Evolutionary conservation across 768 basidiomycete species (phyloP), one percentile per base, ranked within the genome.

Genomic region (Terana coerulea): DNA sequence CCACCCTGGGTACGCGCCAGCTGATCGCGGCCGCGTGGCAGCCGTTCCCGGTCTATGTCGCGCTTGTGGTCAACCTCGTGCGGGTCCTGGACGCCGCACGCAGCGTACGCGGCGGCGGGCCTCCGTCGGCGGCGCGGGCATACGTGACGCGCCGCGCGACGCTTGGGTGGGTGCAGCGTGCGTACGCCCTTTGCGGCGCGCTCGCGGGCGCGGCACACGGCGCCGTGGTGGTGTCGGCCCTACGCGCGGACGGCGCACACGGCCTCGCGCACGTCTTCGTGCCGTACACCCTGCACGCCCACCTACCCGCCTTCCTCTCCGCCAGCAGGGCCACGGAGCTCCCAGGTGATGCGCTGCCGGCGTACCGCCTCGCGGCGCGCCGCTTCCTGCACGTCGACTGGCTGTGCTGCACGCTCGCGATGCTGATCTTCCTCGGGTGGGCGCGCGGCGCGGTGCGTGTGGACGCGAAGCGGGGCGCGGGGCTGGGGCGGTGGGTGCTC

Each of bases 41-140:
- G 22, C 50, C 50, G n/a, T 52, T 52, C 50, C 50, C 50, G 12
- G 40, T 44, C 26, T 52, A 52, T 33, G 45, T 52, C 30, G 19
- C 43, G 8, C 8, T 40, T 17, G 17, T 34, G 7, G 12, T 52
- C 29, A n/a, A n/a, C n/a, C 31, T 36, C 47, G 37, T 24, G 33
- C 19, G 35, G 14, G 22, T 37, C n/a, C 47, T 31, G 12, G 37
- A 37, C 15, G 19, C 26, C 7, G 47, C n/a, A n/a, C n/a, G n/a
- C n/a, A n/a, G 37, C 24, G 15, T 35, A 21, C 24, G 15, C 10
- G 17, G 35, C 14, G 5, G 22, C 7, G 10, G 33, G 6, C 14
- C 14, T 5, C n/a, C n/a, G n/a, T n/a, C n/a, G n/a, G 11, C 3
- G 6, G 12, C 17, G 11, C 29, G 30, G 25, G 8, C 39, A 17